Evolutionary conservation across 805 yeast species (phyloP), one percentile per base, ranked within the genome.

Genomic region (Yarrowia sp.): DNA sequence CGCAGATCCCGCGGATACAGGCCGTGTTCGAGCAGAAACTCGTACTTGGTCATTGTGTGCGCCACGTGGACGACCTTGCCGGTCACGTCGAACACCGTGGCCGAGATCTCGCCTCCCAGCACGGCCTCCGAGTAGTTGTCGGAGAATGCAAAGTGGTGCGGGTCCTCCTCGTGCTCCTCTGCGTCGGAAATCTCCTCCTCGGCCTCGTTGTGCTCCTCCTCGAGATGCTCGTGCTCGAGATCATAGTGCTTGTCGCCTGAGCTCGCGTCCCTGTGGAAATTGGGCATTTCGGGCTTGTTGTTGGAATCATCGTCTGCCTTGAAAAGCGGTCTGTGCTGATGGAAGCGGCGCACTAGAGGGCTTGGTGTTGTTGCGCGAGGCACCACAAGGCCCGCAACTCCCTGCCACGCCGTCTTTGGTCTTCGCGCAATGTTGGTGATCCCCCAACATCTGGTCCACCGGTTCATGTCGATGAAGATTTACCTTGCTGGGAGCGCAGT

Each of bases 1-100:
- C 97, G 75, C 65, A 92, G 76, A 72, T 92, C 97, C 74, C 97
- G 77, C 1, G 97, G 96, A 65, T 86, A 90, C 25, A 92, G 72
- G 22, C 85, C 82, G 72, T 90, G 87, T 47, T 87, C 84, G 61
- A 75, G 83, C 64, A 79, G 78, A 75, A 82, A 82, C 71, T 71
- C 79, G 70, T 80, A 82, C 67, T 83, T 81, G 46, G 86, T 82
- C 65, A 80, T 79, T 67, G 76, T 76, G 63, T 82, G 79, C 6
- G 86, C 81, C n/a, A 85, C 84, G 0, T 83, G 80, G 2, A 77
- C 74, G 18, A 85, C 84, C 39, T 81, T 77, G 3, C 91, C 91
- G 2, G 72, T 69, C 18, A 66, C 68, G 66, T 86, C 86, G 65
- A 86, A 81, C 4, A 84, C 79, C 1, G 90, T 86, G 47, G 61